phyloP scores from a whole-genome alignment of 2,329 filamentous ascomycete species.

The Colletotrichum plurivorum region DNA sequence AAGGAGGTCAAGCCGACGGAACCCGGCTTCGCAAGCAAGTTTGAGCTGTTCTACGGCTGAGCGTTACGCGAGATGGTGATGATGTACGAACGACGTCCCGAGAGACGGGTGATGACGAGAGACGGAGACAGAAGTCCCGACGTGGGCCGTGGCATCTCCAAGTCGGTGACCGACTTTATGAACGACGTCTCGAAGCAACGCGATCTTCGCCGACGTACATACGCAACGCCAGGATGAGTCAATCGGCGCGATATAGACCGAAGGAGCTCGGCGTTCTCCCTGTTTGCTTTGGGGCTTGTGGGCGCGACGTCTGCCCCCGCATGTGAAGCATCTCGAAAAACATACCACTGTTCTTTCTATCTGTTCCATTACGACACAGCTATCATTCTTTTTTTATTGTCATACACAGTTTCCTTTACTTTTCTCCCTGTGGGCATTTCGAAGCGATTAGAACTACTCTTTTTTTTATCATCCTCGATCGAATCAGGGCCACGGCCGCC shows the following conservation, averaged over 20 bases:
- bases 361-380: conserved; percentile 23
- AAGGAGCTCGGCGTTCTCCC: conserved; percentile 29
- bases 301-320: not conserved
- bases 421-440: conserved; percentile 16
- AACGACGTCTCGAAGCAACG: not conserved
- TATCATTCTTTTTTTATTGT: conserved; percentile 6
- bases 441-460: conserved; percentile 14
- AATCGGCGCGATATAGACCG: conserved; percentile 7
- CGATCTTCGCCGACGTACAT: conserved; percentile 12
- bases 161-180: not conserved
- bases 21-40: conserved; percentile 56
- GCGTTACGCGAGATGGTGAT: conserved; percentile 33
- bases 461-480: conserved; percentile 3
- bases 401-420: not conserved
- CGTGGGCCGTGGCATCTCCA: not conserved
- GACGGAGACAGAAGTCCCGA: not conserved
- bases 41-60: conserved; percentile 56
- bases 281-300: conserved; percentile 8
- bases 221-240: conserved; percentile 1
- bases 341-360: conserved; percentile 26
- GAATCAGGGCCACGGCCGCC: not conserved
- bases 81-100: conserved; percentile 34
- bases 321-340: conserved; percentile 24
- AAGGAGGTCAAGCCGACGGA: conserved; percentile 69
- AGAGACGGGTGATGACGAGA: conserved; percentile 2